A percentile compares a stretch with the other conserved stretches of the same genome.
These are phyloP conservation scores for Rauvolfia tetraphylla DNA, from an alignment of 257 asterid species.

Conservation along the genomic window DNA sequence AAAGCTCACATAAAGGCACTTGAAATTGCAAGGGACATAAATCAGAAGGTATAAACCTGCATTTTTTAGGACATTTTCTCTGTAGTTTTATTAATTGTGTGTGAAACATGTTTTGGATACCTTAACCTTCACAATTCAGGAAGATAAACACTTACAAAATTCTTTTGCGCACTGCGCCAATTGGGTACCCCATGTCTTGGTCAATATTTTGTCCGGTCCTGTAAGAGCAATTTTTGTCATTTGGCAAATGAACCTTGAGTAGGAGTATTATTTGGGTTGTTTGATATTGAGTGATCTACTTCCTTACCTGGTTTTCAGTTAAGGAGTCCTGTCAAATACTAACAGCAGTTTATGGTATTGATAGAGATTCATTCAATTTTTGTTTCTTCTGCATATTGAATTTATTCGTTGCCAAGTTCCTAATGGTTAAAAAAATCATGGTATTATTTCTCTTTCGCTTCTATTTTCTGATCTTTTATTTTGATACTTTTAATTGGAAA, in stretches of 20 bases:
- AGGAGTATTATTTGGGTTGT: not conserved
- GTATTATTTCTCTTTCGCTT: not conserved
- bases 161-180: not conserved
- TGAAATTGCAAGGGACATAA: slow-evolving; percentile 72
- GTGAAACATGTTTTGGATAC: not conserved
- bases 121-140: not conserved
- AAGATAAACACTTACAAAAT: not conserved
- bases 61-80: not conserved
- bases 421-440: not conserved
- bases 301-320: not conserved
- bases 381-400: not conserved
- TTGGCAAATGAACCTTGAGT: not conserved
- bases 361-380: not conserved
- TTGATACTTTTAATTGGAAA: not conserved
- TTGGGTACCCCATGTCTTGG: not conserved
- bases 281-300: not conserved
- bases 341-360: not conserved
- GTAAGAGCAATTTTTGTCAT: not conserved
- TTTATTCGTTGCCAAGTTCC: not conserved
- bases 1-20: slow-evolving; percentile 78
- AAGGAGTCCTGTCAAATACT: not conserved
- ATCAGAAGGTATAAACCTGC: slow-evolving; percentile 53
- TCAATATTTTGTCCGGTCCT: not conserved
- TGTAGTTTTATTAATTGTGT: no score
- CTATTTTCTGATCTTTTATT: not conserved